phyloP scores from a whole-genome alignment of 139 green algal species.

The Chlamydomonas schloesseri region DNA sequence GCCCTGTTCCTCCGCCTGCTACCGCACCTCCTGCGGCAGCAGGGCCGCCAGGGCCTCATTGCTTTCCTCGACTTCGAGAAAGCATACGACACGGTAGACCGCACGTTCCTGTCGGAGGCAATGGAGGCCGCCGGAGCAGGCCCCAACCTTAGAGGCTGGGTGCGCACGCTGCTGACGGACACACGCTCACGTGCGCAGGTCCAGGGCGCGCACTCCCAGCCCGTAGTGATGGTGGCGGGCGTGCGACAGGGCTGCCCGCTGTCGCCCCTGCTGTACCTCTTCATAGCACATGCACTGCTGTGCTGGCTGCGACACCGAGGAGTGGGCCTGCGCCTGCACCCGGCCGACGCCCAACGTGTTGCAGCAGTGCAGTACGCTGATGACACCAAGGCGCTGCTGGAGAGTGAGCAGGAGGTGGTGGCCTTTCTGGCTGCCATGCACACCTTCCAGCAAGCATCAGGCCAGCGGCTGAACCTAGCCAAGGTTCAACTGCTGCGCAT shows the following conservation, averaged over 20 bases:
- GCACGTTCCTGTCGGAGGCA: not conserved
- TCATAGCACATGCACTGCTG: too few species aligned
- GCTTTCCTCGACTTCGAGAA: not conserved
- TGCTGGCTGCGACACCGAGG: too few species aligned
- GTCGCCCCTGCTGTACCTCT: too few species aligned
- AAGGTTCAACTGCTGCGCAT: too few species aligned
- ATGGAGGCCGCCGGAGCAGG: not conserved
- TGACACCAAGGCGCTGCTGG: not conserved
- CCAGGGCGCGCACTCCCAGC: not conserved
- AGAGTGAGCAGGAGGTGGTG: not conserved
- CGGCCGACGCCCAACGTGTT: not conserved
- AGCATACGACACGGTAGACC: not conserved
- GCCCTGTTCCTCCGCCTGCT: constrained; percentile 33
- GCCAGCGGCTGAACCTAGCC: too few species aligned
- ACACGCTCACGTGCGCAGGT: not conserved
- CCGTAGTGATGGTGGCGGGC: not conserved
- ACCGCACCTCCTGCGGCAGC: not conserved
- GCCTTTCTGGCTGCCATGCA: too few species aligned
- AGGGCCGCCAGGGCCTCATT: not conserved
- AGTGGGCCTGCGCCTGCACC: too few species aligned
- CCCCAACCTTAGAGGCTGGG: not conserved
- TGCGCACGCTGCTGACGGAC: not conserved
- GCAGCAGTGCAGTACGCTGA: not conserved
- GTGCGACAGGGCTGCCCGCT: too few species aligned
- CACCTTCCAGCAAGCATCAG: not conserved